phyloP scores from a whole-genome alignment of 495 filamentous ascomycete genomes.

The Penicillium cinerascens region DNA sequence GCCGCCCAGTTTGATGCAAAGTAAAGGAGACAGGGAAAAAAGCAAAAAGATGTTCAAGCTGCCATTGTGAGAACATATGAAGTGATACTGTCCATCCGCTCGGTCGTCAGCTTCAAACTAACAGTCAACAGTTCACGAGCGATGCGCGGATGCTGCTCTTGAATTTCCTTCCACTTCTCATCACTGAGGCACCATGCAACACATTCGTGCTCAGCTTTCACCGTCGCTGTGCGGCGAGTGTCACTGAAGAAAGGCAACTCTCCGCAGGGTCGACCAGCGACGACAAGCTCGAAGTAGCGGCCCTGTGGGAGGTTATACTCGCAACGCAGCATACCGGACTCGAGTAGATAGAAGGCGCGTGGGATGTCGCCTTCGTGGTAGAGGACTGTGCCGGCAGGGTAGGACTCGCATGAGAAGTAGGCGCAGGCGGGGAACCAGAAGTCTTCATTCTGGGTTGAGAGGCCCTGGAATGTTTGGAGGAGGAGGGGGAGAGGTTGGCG shows the following conservation, averaged over 20 bases:
- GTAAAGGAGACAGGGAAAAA: neutral
- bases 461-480: constrained; percentile 84
- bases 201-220: constrained; percentile 74
- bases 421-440: constrained; percentile 81
- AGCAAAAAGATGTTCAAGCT: constrained; percentile 19
- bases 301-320: constrained; percentile 92
- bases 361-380: constrained; percentile 69
- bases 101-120: constrained; percentile 79
- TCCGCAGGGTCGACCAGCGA: constrained; percentile 91
- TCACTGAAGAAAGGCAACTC: constrained; percentile 95
- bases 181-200: constrained; percentile 76
- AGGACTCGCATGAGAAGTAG: constrained; percentile 68
- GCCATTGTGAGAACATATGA: constrained; percentile 45
- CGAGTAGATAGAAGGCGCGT: constrained; percentile 85
- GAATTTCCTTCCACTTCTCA: constrained; percentile 65
- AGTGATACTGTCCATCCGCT: constrained; percentile 88
- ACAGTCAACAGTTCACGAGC: constrained; percentile 81
- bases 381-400: constrained; percentile 63
- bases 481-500: constrained; percentile 86
- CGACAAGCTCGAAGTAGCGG: constrained; percentile 82
- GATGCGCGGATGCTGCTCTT: constrained; percentile 66
- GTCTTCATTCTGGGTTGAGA: constrained; percentile 75
- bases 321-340: constrained; percentile 80
- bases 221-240: constrained; percentile 81
- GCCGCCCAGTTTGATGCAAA: neutral